A percentile compares a stretch with the other conserved stretches of the same genome.
phyloP scores from a whole-genome alignment of 2,329 filamentous ascomycete species.

The Pyricularia pennisetigena region DNA sequence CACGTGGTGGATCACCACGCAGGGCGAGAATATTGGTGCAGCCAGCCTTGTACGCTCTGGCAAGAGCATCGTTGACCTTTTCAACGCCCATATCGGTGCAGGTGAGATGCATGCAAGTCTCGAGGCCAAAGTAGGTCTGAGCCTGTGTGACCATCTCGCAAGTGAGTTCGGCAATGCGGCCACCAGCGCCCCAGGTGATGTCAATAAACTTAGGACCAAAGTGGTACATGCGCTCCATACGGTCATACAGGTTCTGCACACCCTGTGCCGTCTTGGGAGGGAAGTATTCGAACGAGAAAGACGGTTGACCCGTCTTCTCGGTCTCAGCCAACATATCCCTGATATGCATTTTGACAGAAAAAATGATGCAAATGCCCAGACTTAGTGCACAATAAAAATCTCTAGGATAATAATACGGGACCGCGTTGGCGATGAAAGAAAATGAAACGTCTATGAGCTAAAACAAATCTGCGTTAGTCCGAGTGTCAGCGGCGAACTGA shows the following conservation, averaged over 20 bases:
- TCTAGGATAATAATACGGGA: neutral
- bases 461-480: neutral
- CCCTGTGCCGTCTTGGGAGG: slow-evolving; percentile 95
- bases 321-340: slow-evolving; percentile 80
- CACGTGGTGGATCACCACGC: slow-evolving; percentile 84
- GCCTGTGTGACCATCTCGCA: slow-evolving; percentile 97
- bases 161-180: slow-evolving; percentile 81
- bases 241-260: slow-evolving; percentile 98
- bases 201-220: slow-evolving; percentile 94
- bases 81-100: slow-evolving; percentile 96
- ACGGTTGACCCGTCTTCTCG: slow-evolving; percentile 67
- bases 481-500: neutral
- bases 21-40: slow-evolving; percentile 97
- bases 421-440: neutral
- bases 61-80: slow-evolving; percentile 82
- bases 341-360: slow-evolving; percentile 69
- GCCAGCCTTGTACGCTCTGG: slow-evolving; percentile 82
- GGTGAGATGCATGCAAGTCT: slow-evolving; percentile 98
- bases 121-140: slow-evolving; percentile 88
- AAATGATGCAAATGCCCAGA: neutral
- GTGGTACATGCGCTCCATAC: slow-evolving; percentile 98
- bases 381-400: neutral
- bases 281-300: slow-evolving; percentile 99
- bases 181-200: slow-evolving; percentile 96
- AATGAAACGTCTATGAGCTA: neutral